Evolutionary conservation across 78 protist species (phyloP), one percentile per base, ranked within the genome.

Genomic region (Anaeramoeba flamelloides): DNA sequence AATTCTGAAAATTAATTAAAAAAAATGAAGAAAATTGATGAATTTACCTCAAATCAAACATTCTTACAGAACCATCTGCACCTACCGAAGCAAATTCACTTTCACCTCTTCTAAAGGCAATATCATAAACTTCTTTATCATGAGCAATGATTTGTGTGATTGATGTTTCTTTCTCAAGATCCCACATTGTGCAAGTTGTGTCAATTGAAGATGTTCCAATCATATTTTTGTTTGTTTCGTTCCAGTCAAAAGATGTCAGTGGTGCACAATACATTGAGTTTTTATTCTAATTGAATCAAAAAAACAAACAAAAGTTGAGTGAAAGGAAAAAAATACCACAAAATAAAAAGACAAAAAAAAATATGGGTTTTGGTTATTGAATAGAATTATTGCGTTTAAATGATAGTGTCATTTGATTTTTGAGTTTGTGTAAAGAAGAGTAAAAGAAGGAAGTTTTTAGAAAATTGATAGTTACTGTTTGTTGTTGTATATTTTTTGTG

Each of bases 111-210:
- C 92, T 86, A 74, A 93, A 93, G 22, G 95, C 96, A 2, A 95
- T 84, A 84, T 95, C 98, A 77, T 79, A 96, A 12, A 96, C 99
- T 40, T 96, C 99, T 41, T 94, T 91, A 81, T 96, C 99, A 85
- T 96, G 99, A 12, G 99, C 99, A 69, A 96, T 96, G 36, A 96
- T 87, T 86, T 96, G 98, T n/a, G 96, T 91, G 74, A 77, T 82
- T 0, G 92, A 89, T 79, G 84, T 79, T 65, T 41, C 26, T 22
- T n/a, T n/a, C n/a, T n/a, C 76, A 36, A 86, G 76, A 86, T 90
- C 87, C 99, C 98, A 96, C 36, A 93, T 89, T 2, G 97, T 91
- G 85, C 98, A 94, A 0, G 98, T 93, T 26, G 92, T 91, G 83
- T 91, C 93, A 8, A 90, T 88, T 80, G 87, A 76, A 1, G 94